Evolutionary conservation across 768 basidiomycete genomes (phyloP), one percentile per base, ranked within the genome.

Genomic region (Gyrodon lividus): DNA sequence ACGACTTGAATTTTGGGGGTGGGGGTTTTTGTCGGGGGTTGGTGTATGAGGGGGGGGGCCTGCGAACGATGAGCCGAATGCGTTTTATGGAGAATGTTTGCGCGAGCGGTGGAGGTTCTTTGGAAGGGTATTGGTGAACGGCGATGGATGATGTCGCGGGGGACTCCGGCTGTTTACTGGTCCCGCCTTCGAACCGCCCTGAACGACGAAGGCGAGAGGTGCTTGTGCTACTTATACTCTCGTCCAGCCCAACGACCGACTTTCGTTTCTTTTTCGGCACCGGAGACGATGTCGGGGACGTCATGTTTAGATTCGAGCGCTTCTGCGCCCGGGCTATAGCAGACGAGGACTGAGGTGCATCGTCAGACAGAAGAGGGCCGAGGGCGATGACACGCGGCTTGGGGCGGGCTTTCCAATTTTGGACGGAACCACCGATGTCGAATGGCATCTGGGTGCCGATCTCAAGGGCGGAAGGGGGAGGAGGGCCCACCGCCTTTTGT

Each of bases 1-100:
- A 86, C 0, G 75, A 73, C 13, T 74, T 75, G 58, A 79, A 77
- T 42, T 72, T 72, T 0, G 83, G 71, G 0, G 71, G 69, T 0
- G 78, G 74, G 1, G 89, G 86, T 10, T 74, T 74, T 62, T 97
- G 93, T 12, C 63, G 64, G 0, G 87, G 92, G 65, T 86, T 79
- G 12, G 90, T 81, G 38, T 83, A 72, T 2, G 71, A 62, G 3
- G 81, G 82, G 1, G 78, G 76, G 6, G 88, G 89, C 12, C 72
- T 73, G 34, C 85, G 79, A 13, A 92, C 85, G 42, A 89, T 77
- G 50, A 87, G 73, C 5, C 67, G 81, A 43, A 90, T 74, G 46
- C 89, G 82, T 63, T 79, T 83, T 51, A 89, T 76, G 26, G 62
- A 63, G 0, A 64, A 53, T 19, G 54, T 54, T 23, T 55, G 59